Conservation (phyloP, 306 rosid species). For the Quercus wislizeni region DNA sequence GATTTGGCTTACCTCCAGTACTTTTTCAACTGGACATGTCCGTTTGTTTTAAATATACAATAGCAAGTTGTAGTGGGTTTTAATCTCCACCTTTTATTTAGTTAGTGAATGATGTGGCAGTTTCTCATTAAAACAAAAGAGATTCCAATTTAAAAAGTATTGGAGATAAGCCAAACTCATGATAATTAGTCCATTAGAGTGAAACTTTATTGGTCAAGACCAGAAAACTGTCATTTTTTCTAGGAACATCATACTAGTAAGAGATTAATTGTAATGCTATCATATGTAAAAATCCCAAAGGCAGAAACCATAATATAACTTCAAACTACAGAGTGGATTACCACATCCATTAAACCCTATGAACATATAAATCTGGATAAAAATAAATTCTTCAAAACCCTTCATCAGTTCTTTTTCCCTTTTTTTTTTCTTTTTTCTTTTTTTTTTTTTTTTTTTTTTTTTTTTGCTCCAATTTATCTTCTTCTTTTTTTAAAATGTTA, state of each 20-base stretch:
- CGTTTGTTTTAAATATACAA: too few relatives aligned
- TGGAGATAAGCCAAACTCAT: not conserved
- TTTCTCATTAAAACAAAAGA: too few relatives aligned
- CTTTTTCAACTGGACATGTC: too few relatives aligned
- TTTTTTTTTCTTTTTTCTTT: not conserved
- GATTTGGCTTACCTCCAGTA: too few relatives aligned
- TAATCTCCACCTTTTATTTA: too few relatives aligned
- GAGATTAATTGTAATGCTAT: not conserved
- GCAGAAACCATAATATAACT: not conserved
- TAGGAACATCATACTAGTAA: not conserved
- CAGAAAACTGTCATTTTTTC: not conserved
- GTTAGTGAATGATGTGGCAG: accelerated
- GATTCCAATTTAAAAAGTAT: too few relatives aligned
- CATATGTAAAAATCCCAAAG: not conserved
- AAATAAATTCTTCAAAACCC: not conserved
- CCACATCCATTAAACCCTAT: not conserved
- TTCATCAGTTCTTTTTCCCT: not conserved
- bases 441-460: not conserved
- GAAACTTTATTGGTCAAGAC: not conserved
- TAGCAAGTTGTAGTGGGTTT: too few relatives aligned
- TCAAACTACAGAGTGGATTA: not conserved
- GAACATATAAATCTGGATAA: not conserved
- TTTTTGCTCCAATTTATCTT: not conserved
- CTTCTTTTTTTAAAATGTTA: too few relatives aligned
- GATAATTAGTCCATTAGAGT: not conserved